phyloP scores from a whole-genome alignment of 768 basidiomycete genomes.

The Neoboletus magnificus region DNA sequence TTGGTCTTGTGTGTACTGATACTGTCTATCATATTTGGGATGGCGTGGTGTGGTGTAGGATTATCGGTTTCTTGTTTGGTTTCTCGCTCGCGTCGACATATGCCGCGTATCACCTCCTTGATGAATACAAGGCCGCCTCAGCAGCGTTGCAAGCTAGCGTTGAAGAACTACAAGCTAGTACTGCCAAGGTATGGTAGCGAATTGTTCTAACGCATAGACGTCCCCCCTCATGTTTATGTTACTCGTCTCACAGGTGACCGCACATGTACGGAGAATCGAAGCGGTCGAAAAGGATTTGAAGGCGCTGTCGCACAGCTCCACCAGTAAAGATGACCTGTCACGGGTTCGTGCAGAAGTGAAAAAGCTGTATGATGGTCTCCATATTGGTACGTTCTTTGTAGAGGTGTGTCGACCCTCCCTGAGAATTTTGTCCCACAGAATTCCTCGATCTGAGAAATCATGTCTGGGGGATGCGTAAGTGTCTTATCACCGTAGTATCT shows the following conservation, averaged over 20 bases:
- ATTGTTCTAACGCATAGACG: not conserved
- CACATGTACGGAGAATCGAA: slow-evolving; percentile 80
- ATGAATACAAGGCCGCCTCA: slow-evolving; percentile 88
- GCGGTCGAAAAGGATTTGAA: slow-evolving; percentile 88
- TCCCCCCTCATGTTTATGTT: not conserved
- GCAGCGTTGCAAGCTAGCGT: slow-evolving; percentile 86
- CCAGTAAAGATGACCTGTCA: slow-evolving; percentile 78
- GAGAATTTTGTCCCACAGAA: slow-evolving; percentile 41
- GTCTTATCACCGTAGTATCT: not conserved
- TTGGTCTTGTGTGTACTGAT: slow-evolving; percentile 3
- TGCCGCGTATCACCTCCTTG: slow-evolving; percentile 83
- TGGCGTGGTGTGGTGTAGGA: slow-evolving; percentile 37
- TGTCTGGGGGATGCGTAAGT: slow-evolving; percentile 87
- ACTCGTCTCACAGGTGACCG: slow-evolving; percentile 54
- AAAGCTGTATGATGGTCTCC: slow-evolving; percentile 81
- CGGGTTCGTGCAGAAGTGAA: slow-evolving; percentile 77
- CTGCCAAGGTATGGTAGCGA: slow-evolving; percentile 57
- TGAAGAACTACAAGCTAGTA: slow-evolving; percentile 79
- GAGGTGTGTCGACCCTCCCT: not conserved
- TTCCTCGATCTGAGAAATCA: slow-evolving; percentile 77
- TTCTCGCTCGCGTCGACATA: slow-evolving; percentile 87
- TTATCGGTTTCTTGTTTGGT: slow-evolving; percentile 83
- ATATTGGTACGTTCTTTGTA: slow-evolving; percentile 54
- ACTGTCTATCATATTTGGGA: not conserved
- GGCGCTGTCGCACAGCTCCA: slow-evolving; percentile 58